Base-by-base conservation (phyloP, 2,329 filamentous ascomycete genomes). In the Akanthomyces uredinophilus region DNA sequence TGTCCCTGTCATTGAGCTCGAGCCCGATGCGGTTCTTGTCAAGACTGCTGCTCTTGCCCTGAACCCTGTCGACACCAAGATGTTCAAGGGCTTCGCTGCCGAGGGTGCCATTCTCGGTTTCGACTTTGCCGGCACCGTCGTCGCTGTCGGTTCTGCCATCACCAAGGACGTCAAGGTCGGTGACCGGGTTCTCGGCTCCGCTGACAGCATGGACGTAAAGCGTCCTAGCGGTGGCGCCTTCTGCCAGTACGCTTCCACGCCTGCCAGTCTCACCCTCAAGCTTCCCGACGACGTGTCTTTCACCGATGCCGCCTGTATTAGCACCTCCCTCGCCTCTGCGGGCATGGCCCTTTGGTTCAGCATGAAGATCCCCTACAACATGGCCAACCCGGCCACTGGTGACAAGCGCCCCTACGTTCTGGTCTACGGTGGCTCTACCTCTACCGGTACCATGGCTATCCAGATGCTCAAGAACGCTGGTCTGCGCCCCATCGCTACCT, bases 381-480 rank as follows among this genome's bases (percentile, higher is more conserved):
- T 60, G 16, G 65, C 66, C 14, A 65, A 64, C 50, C 61, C 63
- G 3, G 56, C 68, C 3, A 44, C 64, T 0, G 61, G 65, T 32
- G 24, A 63, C n/a, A 55, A 63, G 22, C 51, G 51, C 5, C 51
- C 51, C 18, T 62, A 64, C 47, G 70, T 83, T 0, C 68, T 83
- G 1, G 75, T 83, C 4, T 75, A 74, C 51, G 81, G 80, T 1
- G 81, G 79, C 2, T 71, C 70, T 39, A 79, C 78, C 1, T 70
- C 78, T 0, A 75, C 71, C 0, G 80, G 79, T 0, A 77, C 75
- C 1, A 67, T 75, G 58, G 78, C 77, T 0, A 74, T 80, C 4
- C 80, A 83, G 65, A 51, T 81, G 16, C 66, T 78, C 18, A 74
- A 70, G 41, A 59, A 65, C 7, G 64, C 75, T 16, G 79, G 79